Conservation (phyloP, 768 basidiomycete species). For the Lactarius hatsudake region DNA sequence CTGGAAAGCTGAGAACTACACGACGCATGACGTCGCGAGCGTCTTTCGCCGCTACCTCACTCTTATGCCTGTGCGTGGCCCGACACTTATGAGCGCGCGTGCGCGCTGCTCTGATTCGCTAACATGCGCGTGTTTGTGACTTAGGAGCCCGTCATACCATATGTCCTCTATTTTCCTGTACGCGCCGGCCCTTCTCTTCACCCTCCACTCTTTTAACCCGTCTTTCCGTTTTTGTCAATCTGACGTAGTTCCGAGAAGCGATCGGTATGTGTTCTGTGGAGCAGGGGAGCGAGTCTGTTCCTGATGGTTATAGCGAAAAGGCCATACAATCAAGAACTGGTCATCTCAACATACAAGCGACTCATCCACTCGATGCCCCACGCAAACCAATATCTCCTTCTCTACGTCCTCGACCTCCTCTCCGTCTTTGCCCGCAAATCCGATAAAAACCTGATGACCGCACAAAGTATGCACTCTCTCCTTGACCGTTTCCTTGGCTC, state of each 20-base stretch:
- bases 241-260: slow-evolving; percentile 68
- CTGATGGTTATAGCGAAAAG: slow-evolving; percentile 50
- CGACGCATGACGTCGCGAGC: slow-evolving; percentile 95
- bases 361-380: slow-evolving; percentile 84
- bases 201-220: slow-evolving; percentile 22
- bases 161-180: slow-evolving; percentile 84
- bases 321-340: slow-evolving; percentile 65
- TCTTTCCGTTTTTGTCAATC: slow-evolving; percentile 11
- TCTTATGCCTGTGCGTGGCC: slow-evolving; percentile 82
- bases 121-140: slow-evolving; percentile 10
- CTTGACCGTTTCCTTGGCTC: background rate
- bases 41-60: slow-evolving; percentile 95
- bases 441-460: slow-evolving; percentile 94
- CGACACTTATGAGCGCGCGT: slow-evolving; percentile 2
- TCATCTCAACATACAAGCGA: slow-evolving; percentile 76
- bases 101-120: background rate
- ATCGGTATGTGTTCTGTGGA: slow-evolving; percentile 49
- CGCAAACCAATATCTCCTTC: slow-evolving; percentile 91
- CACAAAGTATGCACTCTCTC: slow-evolving; percentile 65
- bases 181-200: slow-evolving; percentile 35
- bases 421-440: slow-evolving; percentile 92
- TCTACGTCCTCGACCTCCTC: slow-evolving; percentile 94
- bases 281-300: background rate
- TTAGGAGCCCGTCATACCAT: slow-evolving; percentile 93
- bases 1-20: slow-evolving; percentile 83